Evolutionary conservation across 805 yeast species (phyloP), one percentile per base, ranked within the genome.

Genomic region (Wickerhamomyces silvicola): DNA sequence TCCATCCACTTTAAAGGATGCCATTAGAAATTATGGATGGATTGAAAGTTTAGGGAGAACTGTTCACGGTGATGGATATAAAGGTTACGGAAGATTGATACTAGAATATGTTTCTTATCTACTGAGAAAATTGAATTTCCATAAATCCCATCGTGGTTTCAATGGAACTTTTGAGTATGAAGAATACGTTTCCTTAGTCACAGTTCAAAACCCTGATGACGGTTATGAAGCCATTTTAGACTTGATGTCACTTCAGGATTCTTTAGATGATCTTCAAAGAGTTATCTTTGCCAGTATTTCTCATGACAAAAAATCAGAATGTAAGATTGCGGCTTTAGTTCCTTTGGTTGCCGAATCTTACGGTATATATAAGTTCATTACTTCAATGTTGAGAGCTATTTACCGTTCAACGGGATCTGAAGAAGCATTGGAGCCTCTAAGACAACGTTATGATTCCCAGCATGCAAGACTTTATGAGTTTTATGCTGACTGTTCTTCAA

Each of bases 101-200:
- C 69, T 68, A 35, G 95, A 81, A 47, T 90, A 90, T 53, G 83
- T 77, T 26, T 62, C 67, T 20, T 83, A 76, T 42, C 59, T 90
- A 31, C 60, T 83, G 31, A 67, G 71, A 50, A 90, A 90, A 52
- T 67, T 92, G 45, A 72, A 73, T 38, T 90, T 90, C 59, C 97
- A 90, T 56, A 72, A 78, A 37, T 69, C 72, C 37, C 94, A 92
- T 50, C 78, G 84, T 10, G 94, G 87, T 5, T 92, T 90, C 60
- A 90, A 83, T 51, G 98, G 97, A 22, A 86, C 86, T 22, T 90
- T 90, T 57, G 98, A 90, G 54, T 92, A 90, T 53, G 95, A 87
- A 56, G 98, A 90, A 55, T 92, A 90, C 52, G 77, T 88, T 27
- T 84, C 96, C 4, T 67, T 90, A 43, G 74, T 84, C 36, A 77